Evolutionary conservation across 306 rosid species (phyloP), one percentile per base, ranked within the genome.

Genomic region (Lathyrus aphaca): DNA sequence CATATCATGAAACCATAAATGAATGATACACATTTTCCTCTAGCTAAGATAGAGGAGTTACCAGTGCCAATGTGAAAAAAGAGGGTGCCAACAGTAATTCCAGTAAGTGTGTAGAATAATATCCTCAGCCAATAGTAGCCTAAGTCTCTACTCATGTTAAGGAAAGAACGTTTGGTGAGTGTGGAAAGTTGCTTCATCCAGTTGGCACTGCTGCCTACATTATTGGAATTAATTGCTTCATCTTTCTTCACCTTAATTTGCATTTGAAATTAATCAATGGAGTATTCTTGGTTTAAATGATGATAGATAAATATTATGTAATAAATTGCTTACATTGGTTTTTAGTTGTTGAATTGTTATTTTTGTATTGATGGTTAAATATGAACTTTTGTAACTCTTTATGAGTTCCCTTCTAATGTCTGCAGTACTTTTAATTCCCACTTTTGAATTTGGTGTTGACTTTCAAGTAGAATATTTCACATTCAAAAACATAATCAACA

Each of bases 121-220:
- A 86, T 82, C 69, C 93, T 75, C n/a, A 88, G 60, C 96, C 97
- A 88, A 74, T 73, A 91, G 68, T 88, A 91, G 2, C 96, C 96
- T 45, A 85, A 58, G 60, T 91, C 96, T 66, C 96, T 88, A 25
- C 38, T 70, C 97, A 91, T 91, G 86, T 91, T 91, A 19, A 83
- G 56, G 56, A 78, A 77, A 21, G 97, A 86, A 65, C 96, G 66
- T 12, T 56, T 61, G 0, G 97, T 91, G 80, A 91, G 72, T 19
- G 84, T 79, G 35, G 71, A 69, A 27, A 88, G 77, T 61, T 91
- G 89, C 85, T 80, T 91, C 89, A 77, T 25, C 88, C 86, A 83
- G 27, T 64, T 75, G 39, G 82, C 75, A 75, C n/a, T 44, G 29
- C 84, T 81, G 11, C 81, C 74, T 17, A 30, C 11, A 23, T 4